These are phyloP conservation scores for Boletellus sp. DNA, from an alignment of 768 basidiomycete genomes.

Conservation along the genomic window DNA sequence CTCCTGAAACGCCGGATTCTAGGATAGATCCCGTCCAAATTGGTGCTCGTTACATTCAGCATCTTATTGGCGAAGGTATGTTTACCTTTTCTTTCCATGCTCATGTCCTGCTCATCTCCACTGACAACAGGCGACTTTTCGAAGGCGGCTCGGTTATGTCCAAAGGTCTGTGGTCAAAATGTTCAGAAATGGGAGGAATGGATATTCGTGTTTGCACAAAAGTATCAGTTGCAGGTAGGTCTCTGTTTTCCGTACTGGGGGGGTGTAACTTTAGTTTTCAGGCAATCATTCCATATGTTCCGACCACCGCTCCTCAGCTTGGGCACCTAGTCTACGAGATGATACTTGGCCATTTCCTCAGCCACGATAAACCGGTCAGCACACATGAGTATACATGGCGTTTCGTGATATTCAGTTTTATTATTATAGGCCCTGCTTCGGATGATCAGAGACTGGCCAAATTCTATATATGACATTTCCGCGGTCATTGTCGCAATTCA, in stretches of 20 bases:
- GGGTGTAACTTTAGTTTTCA: constrained; percentile 28
- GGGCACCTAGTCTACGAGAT: constrained; percentile 90
- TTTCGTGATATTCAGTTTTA: neutral
- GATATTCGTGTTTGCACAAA: constrained; percentile 88
- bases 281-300: constrained; percentile 87
- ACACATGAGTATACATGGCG: neutral
- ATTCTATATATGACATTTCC: constrained; percentile 81
- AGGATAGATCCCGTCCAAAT: constrained; percentile 61
- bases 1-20: constrained; percentile 34
- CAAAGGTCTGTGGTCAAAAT: constrained; percentile 82
- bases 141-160: constrained; percentile 78
- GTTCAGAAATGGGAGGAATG: constrained; percentile 90
- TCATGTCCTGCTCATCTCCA: neutral
- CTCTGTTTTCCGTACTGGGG: neutral
- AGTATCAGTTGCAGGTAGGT: constrained; percentile 71
- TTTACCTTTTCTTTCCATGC: neutral
- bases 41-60: constrained; percentile 81
- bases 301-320: constrained; percentile 76
- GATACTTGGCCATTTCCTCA: constrained; percentile 84
- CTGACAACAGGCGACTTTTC: constrained; percentile 51
- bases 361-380: constrained; percentile 68
- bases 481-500: constrained; percentile 89
- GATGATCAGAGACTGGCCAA: constrained; percentile 87
- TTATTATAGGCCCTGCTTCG: constrained; percentile 59
- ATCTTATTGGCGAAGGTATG: constrained; percentile 78